Evolutionary conservation across 257 asterid genomes (phyloP).

Genomic region (Lithospermum erythrorhizon): DNA sequence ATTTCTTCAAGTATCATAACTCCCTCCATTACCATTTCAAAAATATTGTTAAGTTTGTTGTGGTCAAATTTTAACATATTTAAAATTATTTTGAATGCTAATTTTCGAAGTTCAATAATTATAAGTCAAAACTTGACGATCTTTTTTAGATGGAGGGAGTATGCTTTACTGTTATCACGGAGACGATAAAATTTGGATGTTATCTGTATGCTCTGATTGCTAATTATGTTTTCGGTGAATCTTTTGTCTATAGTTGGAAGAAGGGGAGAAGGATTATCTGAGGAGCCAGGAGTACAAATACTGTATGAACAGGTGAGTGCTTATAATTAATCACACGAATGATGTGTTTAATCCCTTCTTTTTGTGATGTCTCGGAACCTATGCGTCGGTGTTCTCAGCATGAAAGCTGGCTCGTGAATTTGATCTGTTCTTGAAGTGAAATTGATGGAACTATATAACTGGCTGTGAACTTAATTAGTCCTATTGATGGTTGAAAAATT

Average conservation of each 20-base stretch:
- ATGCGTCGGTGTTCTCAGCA: not conserved
- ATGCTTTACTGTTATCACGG: not conserved
- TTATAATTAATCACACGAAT: not conserved
- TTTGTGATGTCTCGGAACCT: not conserved
- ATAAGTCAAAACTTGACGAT: no score
- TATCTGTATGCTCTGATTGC: slow-evolving; percentile 4
- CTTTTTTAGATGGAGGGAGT: no score
- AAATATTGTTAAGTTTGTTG: no score
- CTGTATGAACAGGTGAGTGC: slow-evolving; percentile 78
- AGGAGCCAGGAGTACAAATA: slow-evolving; percentile 87
- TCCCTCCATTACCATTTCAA: no score
- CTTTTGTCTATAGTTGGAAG: slow-evolving; percentile 63
- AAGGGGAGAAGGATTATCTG: slow-evolving; percentile 72
- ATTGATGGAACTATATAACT: not conserved
- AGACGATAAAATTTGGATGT: not conserved
- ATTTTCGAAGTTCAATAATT: no score
- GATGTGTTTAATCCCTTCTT: not conserved
- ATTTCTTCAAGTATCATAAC: not conserved
- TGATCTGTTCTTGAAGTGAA: not conserved
- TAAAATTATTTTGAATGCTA: no score
- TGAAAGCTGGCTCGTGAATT: not conserved
- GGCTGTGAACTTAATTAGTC: not conserved
- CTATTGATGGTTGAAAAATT: not conserved
- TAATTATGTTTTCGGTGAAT: slow-evolving; percentile 6
- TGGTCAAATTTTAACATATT: no score